phyloP scores from a whole-genome alignment of 2,329 filamentous ascomycete species.

The Dichotomopilus funicola region DNA sequence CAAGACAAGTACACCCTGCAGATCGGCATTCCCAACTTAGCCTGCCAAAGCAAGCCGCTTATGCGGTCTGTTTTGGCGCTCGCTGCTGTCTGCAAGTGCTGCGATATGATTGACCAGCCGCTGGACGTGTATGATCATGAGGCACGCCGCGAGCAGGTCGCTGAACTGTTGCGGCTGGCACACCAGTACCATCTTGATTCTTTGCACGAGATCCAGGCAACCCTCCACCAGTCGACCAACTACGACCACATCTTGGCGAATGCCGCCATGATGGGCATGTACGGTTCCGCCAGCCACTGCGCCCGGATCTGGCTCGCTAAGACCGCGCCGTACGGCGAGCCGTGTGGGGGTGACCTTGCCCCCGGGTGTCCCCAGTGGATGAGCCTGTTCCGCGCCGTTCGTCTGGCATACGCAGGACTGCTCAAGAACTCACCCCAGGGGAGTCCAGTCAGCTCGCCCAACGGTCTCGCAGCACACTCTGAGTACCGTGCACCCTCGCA shows the following conservation, averaged over 20 bases:
- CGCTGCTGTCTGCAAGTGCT: slow-evolving; percentile 35
- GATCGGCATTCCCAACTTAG: slow-evolving; percentile 37
- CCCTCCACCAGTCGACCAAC: slow-evolving; percentile 26
- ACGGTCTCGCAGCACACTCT: background rate
- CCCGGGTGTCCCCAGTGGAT: slow-evolving; percentile 34
- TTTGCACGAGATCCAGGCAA: slow-evolving; percentile 32
- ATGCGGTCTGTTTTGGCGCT: slow-evolving; percentile 39
- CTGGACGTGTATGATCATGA: background rate
- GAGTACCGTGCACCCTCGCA: background rate
- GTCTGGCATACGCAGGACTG: slow-evolving; percentile 30
- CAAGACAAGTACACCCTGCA: slow-evolving; percentile 36
- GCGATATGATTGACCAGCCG: slow-evolving; percentile 26
- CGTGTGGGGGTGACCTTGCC: slow-evolving; percentile 26
- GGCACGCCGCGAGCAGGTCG: slow-evolving; percentile 24
- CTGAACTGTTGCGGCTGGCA: slow-evolving; percentile 29
- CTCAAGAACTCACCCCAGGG: slow-evolving; percentile 14
- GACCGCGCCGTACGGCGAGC: slow-evolving; percentile 13
- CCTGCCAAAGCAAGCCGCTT: slow-evolving; percentile 33
- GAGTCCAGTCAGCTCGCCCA: slow-evolving; percentile 8
- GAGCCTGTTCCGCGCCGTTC: slow-evolving; percentile 31
- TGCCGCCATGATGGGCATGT: slow-evolving; percentile 38
- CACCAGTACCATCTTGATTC: slow-evolving; percentile 34
- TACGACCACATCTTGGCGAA: slow-evolving; percentile 34
- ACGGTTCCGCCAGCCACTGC: slow-evolving; percentile 33
- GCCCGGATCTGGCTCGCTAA: slow-evolving; percentile 31